Conservation (phyloP, 495 filamentous ascomycete genomes). For the Aspergillus mulundensis region DNA sequence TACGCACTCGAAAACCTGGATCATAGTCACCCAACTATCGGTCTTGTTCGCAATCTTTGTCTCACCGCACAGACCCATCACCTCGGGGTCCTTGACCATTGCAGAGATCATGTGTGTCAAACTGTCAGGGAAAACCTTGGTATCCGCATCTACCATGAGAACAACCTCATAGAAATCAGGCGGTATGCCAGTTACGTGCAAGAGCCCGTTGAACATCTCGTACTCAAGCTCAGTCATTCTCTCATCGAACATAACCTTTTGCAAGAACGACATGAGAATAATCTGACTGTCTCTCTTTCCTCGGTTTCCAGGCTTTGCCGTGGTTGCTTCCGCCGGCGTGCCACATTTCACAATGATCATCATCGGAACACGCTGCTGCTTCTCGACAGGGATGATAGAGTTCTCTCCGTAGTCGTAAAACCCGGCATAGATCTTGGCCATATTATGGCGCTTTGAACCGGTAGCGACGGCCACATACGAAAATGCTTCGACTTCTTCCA, state of each 20-base stretch:
- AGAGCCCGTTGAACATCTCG: slow-evolving; percentile 99
- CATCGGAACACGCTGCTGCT: slow-evolving; percentile 99
- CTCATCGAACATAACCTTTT: slow-evolving; percentile 99
- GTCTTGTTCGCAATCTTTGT: slow-evolving; percentile 99
- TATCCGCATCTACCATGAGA: slow-evolving; percentile 99
- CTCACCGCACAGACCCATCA: slow-evolving; percentile 98
- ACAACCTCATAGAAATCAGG: slow-evolving; percentile 97
- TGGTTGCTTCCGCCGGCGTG: slow-evolving; percentile 76
- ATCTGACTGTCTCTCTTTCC: slow-evolving; percentile 99
- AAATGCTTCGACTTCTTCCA: slow-evolving; percentile 77
- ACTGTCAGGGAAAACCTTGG: slow-evolving; percentile 97
- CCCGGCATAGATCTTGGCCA: slow-evolving; percentile 96
- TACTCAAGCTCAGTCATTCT: slow-evolving; percentile 99
- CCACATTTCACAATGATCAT: slow-evolving; percentile 96
- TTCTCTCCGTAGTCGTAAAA: slow-evolving; percentile 94
- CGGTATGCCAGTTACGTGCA: slow-evolving; percentile 96
- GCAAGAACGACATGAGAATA: slow-evolving; percentile 97
- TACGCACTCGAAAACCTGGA: slow-evolving; percentile 92
- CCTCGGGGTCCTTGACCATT: slow-evolving; percentile 98
- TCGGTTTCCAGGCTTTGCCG: slow-evolving; percentile 89
- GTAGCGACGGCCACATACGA: slow-evolving; percentile 96
- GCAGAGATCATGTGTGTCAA: slow-evolving; percentile 98
- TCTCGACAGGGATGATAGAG: slow-evolving; percentile 73
- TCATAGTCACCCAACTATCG: slow-evolving; percentile 91
- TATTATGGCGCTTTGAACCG: slow-evolving; percentile 96